These are phyloP conservation scores for Dothideomycetes sp. DNA, from an alignment of 2,329 filamentous ascomycete genomes.

Conservation along the genomic window DNA sequence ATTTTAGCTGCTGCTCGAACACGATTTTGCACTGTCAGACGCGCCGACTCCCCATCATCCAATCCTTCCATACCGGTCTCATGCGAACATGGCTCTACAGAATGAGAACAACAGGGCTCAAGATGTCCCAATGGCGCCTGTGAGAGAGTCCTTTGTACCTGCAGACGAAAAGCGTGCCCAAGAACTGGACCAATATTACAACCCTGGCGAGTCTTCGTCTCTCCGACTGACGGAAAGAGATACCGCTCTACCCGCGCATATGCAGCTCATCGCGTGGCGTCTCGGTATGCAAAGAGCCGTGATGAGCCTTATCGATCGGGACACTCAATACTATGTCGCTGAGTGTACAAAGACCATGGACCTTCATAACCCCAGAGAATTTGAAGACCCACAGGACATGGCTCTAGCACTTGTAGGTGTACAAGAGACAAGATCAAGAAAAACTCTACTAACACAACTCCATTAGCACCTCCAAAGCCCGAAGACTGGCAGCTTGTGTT, in stretches of 20 bases:
- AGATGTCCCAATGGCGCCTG: neutral
- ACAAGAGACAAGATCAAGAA: neutral
- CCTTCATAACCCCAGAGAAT: conserved; percentile 20
- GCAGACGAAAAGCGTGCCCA: conserved; percentile 19
- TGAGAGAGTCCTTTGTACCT: neutral
- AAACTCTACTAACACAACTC: neutral
- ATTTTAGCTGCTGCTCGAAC: too few relatives aligned
- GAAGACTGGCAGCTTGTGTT: conserved; percentile 51
- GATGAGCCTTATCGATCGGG: conserved; percentile 42
- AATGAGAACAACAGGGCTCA: too few relatives aligned
- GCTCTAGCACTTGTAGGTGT: conserved; percentile 27
- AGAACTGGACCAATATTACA: conserved; percentile 21
- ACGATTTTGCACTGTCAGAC: too few relatives aligned
- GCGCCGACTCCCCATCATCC: too few relatives aligned
- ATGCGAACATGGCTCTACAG: too few relatives aligned
- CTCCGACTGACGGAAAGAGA: conserved; percentile 12
- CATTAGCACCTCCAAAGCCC: conserved; percentile 41
- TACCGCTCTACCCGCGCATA: conserved; percentile 37
- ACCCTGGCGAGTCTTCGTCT: conserved; percentile 13
- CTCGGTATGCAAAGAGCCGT: conserved; percentile 41
- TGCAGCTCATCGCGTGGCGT: conserved; percentile 43
- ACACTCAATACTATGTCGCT: conserved; percentile 43
- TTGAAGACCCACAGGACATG: conserved; percentile 19
- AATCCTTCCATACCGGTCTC: too few relatives aligned
- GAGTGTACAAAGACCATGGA: conserved; percentile 42